These are phyloP conservation scores for Curvularia spicifera DNA, from an alignment of 2,329 filamentous ascomycete species.

Conservation along the genomic window DNA sequence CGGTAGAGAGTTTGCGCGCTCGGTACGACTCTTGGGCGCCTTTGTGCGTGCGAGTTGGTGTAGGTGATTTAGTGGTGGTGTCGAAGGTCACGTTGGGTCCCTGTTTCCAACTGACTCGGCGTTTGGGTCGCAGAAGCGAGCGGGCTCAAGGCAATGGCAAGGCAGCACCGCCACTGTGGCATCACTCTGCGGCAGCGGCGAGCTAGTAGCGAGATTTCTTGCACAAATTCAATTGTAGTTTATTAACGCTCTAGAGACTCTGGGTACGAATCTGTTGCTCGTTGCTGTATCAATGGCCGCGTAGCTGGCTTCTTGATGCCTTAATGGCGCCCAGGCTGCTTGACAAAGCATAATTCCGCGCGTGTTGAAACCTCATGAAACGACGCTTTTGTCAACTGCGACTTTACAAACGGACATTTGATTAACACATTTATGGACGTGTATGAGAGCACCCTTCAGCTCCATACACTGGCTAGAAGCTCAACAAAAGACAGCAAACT, in stretches of 20 bases:
- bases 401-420: not conserved
- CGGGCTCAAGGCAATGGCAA: conserved; percentile 1
- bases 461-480: conserved; percentile 3
- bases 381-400: not conserved
- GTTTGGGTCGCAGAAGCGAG: conserved; percentile 19
- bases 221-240: not conserved
- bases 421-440: not conserved
- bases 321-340: not conserved
- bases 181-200: not conserved
- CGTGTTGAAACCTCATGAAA: conserved; percentile 10
- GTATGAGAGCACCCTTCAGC: not conserved
- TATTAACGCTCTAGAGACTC: not conserved
- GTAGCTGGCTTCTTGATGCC: not conserved
- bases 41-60: conserved; percentile 9
- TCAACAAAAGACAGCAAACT: not conserved
- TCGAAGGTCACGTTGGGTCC: conserved; percentile 15
- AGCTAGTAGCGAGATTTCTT: not conserved
- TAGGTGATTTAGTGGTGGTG: conserved; percentile 11
- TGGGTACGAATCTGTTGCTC: not conserved
- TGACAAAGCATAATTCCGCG: conserved; percentile 6
- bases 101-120: conserved; percentile 24
- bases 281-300: too few relatives aligned
- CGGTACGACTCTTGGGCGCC: not conserved
- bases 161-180: conserved; percentile 5
- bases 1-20: not conserved